These are phyloP conservation scores for Coelastrella sp. DNA, from an alignment of 139 green algal species.

Conservation along the genomic window DNA sequence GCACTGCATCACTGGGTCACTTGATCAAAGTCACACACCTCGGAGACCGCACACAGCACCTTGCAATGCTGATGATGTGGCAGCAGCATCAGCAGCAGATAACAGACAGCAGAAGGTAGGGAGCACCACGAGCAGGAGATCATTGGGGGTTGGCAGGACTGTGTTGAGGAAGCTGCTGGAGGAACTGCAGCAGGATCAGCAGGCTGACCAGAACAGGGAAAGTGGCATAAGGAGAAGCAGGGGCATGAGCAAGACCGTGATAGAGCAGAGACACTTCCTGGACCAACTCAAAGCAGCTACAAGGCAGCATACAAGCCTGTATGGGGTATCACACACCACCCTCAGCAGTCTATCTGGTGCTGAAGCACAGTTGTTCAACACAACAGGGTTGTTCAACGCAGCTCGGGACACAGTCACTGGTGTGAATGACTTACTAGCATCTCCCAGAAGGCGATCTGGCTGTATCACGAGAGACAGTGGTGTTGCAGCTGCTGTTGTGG, in stretches of 20 bases:
- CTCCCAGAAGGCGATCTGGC: no score
- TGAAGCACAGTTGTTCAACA: not conserved
- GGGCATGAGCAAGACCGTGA: not conserved
- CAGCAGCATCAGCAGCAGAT: not conserved
- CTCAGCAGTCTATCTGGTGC: not conserved
- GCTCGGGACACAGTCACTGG: no score
- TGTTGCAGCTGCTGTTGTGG: no score
- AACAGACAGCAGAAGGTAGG: not conserved
- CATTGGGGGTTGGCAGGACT: not conserved
- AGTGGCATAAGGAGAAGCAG: not conserved
- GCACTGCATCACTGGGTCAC: not conserved
- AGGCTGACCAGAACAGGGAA: not conserved
- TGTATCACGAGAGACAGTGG: no score
- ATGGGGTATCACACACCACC: not conserved
- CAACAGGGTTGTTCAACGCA: no score
- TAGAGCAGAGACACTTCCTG: conserved; percentile 6
- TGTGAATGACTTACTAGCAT: no score
- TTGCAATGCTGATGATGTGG: not conserved
- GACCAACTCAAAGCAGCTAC: conserved; percentile 3
- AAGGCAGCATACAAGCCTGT: not conserved
- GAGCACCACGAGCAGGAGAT: not conserved
- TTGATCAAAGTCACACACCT: not conserved
- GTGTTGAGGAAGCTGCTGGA: conserved; percentile 9
- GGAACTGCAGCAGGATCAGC: conserved; percentile 23
- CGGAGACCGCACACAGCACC: not conserved